Conservation (phyloP, 2,329 filamentous ascomycete species). For the Colletotrichum incanum region DNA sequence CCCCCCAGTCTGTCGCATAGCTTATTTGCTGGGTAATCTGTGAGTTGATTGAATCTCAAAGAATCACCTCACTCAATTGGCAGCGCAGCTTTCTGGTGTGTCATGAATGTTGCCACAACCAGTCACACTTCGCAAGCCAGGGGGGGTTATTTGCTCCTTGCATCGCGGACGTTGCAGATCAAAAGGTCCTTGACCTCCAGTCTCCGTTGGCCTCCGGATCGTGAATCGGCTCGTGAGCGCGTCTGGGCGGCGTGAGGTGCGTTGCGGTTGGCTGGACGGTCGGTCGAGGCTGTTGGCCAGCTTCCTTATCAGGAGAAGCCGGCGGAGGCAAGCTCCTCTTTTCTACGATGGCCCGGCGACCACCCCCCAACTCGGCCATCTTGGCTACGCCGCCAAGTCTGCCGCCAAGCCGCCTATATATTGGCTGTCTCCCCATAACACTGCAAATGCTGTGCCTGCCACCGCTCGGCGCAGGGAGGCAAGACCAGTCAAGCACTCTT, state of each 20-base stretch:
- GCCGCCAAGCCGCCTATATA: constrained; percentile 35
- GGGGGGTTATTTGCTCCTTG: neutral
- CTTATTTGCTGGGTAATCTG: constrained; percentile 38
- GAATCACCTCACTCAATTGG: neutral
- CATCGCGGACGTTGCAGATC: constrained; percentile 19
- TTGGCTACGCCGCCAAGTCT: constrained; percentile 28
- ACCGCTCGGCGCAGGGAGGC: constrained; percentile 26
- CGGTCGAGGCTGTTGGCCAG: constrained; percentile 11
- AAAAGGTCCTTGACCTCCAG: constrained; percentile 25
- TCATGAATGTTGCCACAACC: constrained; percentile 1
- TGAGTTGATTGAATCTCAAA: constrained; percentile 10
- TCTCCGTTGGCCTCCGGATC: constrained; percentile 19
- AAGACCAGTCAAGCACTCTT: constrained; percentile 37
- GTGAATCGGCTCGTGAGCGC: constrained; percentile 2
- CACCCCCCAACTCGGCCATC: constrained; percentile 25
- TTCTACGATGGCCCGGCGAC: constrained; percentile 20
- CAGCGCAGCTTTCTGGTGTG: constrained; percentile 15
- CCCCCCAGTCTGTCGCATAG: constrained; percentile 23
- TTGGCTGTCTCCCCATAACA: constrained; percentile 1
- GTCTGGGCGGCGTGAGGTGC: constrained; percentile 12
- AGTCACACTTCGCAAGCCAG: constrained; percentile 15
- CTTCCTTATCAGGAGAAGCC: constrained; percentile 29
- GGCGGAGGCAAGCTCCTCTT: constrained; percentile 13
- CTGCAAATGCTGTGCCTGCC: neutral
- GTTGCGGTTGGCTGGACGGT: constrained; percentile 7